Evolutionary conservation across 2,329 filamentous ascomycete species (phyloP), one percentile per base, ranked within the genome.

Genomic region (Daldinia sp.): DNA sequence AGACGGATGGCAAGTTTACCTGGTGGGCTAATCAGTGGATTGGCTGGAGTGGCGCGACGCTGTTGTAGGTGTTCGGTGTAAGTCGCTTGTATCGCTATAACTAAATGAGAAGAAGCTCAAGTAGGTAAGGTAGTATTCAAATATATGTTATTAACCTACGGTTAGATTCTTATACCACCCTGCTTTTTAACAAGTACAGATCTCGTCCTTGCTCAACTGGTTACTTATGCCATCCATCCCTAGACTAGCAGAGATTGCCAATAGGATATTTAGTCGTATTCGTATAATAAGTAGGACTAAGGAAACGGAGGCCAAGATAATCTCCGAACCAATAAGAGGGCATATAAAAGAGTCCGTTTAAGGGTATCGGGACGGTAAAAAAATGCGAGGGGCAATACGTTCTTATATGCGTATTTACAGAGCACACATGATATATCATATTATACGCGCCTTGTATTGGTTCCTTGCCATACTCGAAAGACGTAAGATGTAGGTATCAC

Each of bases 1-100:
- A 66, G 53, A 66, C 59, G 5, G 66, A 66, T 39, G 63, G 66
- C 3, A 60, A 63, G 48, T 62, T 62, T 30, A 53, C 21, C 34
- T 66, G 53, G 49, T 55, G 21, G n/a, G 58, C 63, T 17, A 39
- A 21, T 7, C 54, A 63, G 45, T 60, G 59, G 63, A 66, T 66
- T n/a, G 59, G 56, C 17, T 63, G 55, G 63, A 39, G 54, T 13
- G n/a, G 25, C 7, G n/a, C 17, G 10, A 57, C 13, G 3, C 45
- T 53, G 41, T 27, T 48, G 5, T 62, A 27, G 4, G 39, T 3
- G 8, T 19, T n/a, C 9, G 15, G 11, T 19, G 3, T 39, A 9
- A n/a, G 15, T n/a, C 6, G 4, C 17, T 21, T 1, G 7, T 10
- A 19, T 9, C n/a, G n/a, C n/a, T n/a, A n/a, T n/a, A n/a, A n/a